A percentile compares a stretch with the other conserved stretches of the same genome.
phyloP scores from a whole-genome alignment of 2,329 filamentous ascomycete genomes.

The Hirsutella thompsonii region DNA sequence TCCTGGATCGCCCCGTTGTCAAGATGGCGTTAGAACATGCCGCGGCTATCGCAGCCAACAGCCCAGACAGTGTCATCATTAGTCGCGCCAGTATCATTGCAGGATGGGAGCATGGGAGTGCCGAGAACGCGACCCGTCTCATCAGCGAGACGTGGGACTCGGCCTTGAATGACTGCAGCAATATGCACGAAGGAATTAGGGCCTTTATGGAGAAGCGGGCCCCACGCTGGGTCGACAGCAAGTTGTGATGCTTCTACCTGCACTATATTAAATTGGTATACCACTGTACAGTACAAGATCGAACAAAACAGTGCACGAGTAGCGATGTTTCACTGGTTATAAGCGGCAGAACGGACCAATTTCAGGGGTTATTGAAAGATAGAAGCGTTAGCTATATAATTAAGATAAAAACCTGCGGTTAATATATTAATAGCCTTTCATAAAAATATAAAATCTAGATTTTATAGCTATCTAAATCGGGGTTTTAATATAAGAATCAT shows the following conservation, averaged over 20 bases:
- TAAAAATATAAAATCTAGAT: no score
- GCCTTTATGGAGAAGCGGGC: constrained; percentile 63
- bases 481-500: no score
- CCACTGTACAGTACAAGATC: no score
- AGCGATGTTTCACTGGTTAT: no score
- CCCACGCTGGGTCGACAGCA: constrained; percentile 49
- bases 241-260: constrained; percentile 23
- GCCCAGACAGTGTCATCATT: constrained; percentile 60
- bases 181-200: constrained; percentile 56
- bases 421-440: no score
- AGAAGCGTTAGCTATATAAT: no score
- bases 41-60: constrained; percentile 45
- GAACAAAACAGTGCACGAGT: no score
- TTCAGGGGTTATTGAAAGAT: no score
- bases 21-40: constrained; percentile 46
- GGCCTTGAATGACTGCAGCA: constrained; percentile 47
- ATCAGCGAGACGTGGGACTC: constrained; percentile 38
- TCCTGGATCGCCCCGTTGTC: constrained; percentile 27
- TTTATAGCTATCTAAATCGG: no score
- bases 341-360: no score
- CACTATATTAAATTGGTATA: no score
- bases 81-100: constrained; percentile 54
- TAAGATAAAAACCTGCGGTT: no score
- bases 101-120: constrained; percentile 53
- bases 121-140: constrained; percentile 42